phyloP scores from a whole-genome alignment of 2,329 filamentous ascomycete genomes.

The Aureobasidium leucospermi region DNA sequence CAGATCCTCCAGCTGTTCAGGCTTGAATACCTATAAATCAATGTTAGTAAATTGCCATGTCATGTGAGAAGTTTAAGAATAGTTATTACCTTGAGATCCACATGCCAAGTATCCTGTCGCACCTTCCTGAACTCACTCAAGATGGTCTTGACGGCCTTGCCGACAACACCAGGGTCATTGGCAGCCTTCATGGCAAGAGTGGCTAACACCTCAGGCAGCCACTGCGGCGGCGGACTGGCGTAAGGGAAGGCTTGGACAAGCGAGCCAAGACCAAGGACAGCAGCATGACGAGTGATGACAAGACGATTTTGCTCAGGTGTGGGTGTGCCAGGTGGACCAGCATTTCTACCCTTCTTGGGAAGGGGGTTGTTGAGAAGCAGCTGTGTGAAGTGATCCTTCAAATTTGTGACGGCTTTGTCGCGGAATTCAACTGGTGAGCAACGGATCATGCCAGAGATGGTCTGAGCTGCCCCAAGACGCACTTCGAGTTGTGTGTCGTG shows the following conservation, averaged over 20 bases:
- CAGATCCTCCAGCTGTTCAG: constrained; percentile 88
- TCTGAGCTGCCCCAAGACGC: constrained; percentile 83
- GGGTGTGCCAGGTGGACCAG: constrained; percentile 47
- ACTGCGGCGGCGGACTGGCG: constrained; percentile 78
- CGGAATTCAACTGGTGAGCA: constrained; percentile 81
- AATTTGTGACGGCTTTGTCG: constrained; percentile 63
- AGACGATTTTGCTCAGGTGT: constrained; percentile 68
- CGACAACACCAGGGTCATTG: constrained; percentile 82
- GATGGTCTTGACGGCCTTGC: constrained; percentile 90
- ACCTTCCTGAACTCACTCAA: constrained; percentile 99
- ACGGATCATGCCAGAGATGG: constrained; percentile 93
- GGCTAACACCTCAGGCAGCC: constrained; percentile 90
- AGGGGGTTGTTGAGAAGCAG: constrained; percentile 78
- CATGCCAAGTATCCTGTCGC: constrained; percentile 94
- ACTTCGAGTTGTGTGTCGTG: constrained; percentile 89
- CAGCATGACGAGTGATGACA: constrained; percentile 76
- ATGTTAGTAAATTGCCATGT: constrained; percentile 17
- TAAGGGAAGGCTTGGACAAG: constrained; percentile 96
- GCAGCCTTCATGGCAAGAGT: constrained; percentile 78
- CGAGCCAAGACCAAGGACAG: constrained; percentile 82
- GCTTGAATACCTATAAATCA: constrained; percentile 60
- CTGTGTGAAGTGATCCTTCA: constrained; percentile 72
- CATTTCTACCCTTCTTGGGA: constrained; percentile 51
- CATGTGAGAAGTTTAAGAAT: not conserved
- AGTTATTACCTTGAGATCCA: constrained; percentile 82